Conservation (phyloP, 306 rosid genomes). For the Sicyos edulis region DNA sequence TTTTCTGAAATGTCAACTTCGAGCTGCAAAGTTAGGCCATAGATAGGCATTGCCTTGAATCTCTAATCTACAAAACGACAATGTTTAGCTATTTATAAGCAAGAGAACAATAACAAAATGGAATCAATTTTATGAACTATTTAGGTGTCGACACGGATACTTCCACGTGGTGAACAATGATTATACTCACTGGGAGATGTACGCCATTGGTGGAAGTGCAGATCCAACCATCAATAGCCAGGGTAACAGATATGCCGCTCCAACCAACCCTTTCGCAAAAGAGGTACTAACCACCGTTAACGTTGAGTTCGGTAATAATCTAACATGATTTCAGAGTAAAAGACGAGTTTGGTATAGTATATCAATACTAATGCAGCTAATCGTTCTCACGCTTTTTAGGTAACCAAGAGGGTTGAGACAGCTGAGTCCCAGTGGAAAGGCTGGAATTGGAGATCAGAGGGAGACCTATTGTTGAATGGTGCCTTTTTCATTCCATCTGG, state of each 20-base stretch:
- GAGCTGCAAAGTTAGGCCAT: too few species aligned
- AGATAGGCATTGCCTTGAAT: too few species aligned
- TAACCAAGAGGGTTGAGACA: constrained; percentile 94
- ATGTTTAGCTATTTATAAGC: constrained; percentile 2
- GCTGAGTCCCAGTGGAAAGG: constrained; percentile 48
- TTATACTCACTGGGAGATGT: constrained; percentile 99
- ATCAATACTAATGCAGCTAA: not conserved
- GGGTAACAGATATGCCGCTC: constrained; percentile 94
- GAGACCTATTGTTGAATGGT: constrained; percentile 77
- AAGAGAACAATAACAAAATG: constrained; percentile 2
- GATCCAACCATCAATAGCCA: constrained; percentile 95
- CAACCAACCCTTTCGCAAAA: constrained; percentile 72
- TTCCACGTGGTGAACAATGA: constrained; percentile 99
- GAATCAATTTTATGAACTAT: constrained; percentile 23
- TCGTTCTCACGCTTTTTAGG: constrained; percentile 31
- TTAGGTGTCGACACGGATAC: constrained; percentile 95
- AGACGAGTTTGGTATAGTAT: not conserved
- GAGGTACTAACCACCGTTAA: constrained; percentile 46
- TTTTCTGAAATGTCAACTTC: too few species aligned
- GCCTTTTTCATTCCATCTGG: constrained; percentile 96
- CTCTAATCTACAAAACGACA: too few species aligned
- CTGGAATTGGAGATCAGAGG: constrained; percentile 99
- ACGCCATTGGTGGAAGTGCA: constrained; percentile 98
- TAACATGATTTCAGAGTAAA: not conserved
- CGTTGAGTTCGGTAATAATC: not conserved